phyloP scores from a whole-genome alignment of 2,329 filamentous ascomycete genomes.

The Blastomyces gilchristii region DNA sequence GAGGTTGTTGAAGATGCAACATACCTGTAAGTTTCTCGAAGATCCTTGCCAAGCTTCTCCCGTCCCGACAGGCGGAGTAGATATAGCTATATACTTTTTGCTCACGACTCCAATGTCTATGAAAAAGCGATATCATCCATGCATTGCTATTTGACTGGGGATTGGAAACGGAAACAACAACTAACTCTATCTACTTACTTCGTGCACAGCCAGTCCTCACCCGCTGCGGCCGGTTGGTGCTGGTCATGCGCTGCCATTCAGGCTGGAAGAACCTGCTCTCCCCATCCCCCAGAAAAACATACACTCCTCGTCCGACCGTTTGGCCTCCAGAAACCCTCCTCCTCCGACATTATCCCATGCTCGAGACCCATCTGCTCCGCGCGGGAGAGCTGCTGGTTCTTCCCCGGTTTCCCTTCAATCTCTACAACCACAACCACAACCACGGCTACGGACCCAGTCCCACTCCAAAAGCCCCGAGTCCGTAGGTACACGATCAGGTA shows the following conservation, averaged over 20 bases:
- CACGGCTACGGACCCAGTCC: conserved; percentile 30
- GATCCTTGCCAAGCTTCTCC: conserved; percentile 1
- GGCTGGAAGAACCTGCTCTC: conserved; percentile 30
- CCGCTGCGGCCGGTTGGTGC: conserved; percentile 30
- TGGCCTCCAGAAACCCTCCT: conserved; percentile 29
- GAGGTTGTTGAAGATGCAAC: conserved; percentile 13
- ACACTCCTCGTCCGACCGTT: conserved; percentile 30
- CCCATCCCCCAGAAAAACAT: conserved; percentile 32
- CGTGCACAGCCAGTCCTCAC: conserved; percentile 28
- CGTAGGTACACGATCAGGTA: conserved; percentile 24
- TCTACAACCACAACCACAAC: conserved; percentile 28
- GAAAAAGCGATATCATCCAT: conserved; percentile 1
- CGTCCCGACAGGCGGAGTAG: neutral
- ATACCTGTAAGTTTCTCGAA: conserved; percentile 11
- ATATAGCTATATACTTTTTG: neutral
- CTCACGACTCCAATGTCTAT: conserved; percentile 4
- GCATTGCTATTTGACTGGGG: conserved; percentile 13
- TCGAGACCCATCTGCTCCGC: conserved; percentile 35
- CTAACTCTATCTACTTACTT: conserved; percentile 3
- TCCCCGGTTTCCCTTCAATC: conserved; percentile 27
- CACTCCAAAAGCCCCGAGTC: conserved; percentile 36
- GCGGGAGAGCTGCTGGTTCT: conserved; percentile 33
- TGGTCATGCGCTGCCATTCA: conserved; percentile 33
- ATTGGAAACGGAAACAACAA: conserved; percentile 10
- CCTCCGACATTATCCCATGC: conserved; percentile 32